A percentile compares a stretch with the other conserved stretches of the same genome.
These are phyloP conservation scores for Cryptosporidium viatorum DNA, from an alignment of 169 alveolate species.

Conservation along the genomic window DNA sequence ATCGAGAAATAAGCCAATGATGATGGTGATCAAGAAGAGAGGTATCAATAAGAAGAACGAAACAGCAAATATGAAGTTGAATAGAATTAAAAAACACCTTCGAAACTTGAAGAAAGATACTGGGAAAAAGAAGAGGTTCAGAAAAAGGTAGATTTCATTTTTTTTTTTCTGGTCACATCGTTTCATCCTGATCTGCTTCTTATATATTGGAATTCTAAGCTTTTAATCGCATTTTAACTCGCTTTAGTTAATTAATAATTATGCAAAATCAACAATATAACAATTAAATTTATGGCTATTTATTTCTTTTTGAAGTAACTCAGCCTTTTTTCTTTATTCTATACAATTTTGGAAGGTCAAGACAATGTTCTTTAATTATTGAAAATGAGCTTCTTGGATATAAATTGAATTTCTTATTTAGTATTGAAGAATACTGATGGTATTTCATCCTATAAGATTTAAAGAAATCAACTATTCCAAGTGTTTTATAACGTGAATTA, in stretches of 20 bases:
- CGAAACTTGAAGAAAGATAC: constrained; percentile 61
- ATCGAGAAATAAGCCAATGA: constrained; percentile 82
- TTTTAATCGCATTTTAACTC: not conserved
- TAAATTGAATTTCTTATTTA: constrained; percentile 1
- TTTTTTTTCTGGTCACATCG: not conserved
- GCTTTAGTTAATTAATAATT: not conserved
- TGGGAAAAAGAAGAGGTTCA: constrained; percentile 64
- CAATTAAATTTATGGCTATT: not conserved
- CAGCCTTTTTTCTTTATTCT: constrained; percentile 24
- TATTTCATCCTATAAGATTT: constrained; percentile 7
- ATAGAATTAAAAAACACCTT: constrained; percentile 18
- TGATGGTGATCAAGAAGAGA: constrained; percentile 79
- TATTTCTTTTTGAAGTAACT: constrained; percentile 9
- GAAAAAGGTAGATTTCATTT: constrained; percentile 17
- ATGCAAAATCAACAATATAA: not conserved
- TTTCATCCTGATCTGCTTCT: too few species aligned
- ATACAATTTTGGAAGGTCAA: constrained; percentile 49
- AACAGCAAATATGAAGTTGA: constrained; percentile 51
- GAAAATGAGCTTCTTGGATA: not conserved
- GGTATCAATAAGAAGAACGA: constrained; percentile 41
- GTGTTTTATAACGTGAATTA: constrained; percentile 28
- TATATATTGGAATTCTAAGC: not conserved
- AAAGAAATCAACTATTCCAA: constrained; percentile 21
- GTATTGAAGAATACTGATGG: not conserved
- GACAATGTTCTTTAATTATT: not conserved